Percentiles rank a stretch among this genome's conserved stretches.
These are phyloP conservation scores for Citrus unshiu DNA, from an alignment of 345 rosid species.

Conservation along the genomic window DNA sequence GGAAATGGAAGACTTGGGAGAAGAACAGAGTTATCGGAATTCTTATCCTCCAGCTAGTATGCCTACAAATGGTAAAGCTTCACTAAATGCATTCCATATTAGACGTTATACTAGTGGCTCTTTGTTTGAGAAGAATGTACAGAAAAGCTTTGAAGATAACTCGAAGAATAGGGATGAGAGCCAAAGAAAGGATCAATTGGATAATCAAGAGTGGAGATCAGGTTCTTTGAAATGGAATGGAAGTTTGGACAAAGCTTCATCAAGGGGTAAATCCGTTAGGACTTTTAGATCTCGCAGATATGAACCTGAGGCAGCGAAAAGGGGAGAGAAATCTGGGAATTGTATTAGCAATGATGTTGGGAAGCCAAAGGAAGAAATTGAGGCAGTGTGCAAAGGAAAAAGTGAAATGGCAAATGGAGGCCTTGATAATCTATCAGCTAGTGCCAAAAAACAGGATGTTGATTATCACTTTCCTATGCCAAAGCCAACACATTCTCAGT, in stretches of 20 bases:
- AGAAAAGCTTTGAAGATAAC: conserved; percentile 17
- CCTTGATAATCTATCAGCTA: conserved; percentile 6
- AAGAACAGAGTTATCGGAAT: conserved; percentile 28
- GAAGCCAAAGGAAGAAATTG: conserved; percentile 13
- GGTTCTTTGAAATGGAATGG: conserved; percentile 35
- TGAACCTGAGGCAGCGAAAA: conserved; percentile 19
- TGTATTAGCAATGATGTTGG: conserved; percentile 12
- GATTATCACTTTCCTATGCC: conserved; percentile 4
- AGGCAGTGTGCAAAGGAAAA: conserved; percentile 14
- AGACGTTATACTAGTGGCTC: conserved; percentile 31
- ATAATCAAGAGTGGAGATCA: conserved; percentile 20
- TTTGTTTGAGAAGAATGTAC: conserved; percentile 24
- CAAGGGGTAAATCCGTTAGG: conserved; percentile 71
- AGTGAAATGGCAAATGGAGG: conserved; percentile 17
- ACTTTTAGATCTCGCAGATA: conserved; percentile 41
- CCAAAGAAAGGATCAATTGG: conserved; percentile 21
- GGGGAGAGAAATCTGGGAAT: conserved; percentile 28
- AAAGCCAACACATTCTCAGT: conserved; percentile 8
- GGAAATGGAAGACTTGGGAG: conserved; percentile 34
- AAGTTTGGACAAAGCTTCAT: conserved; percentile 26
- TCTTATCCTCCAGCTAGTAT: conserved; percentile 35
- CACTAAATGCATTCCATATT: conserved; percentile 33
- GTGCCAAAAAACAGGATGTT: conserved; percentile 14
- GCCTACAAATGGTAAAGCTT: conserved; percentile 12
- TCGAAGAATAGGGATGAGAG: conserved; percentile 16